These are phyloP conservation scores for Plasmodium reichenowi DNA, from an alignment of 169 alveolate genomes.

Conservation along the genomic window DNA sequence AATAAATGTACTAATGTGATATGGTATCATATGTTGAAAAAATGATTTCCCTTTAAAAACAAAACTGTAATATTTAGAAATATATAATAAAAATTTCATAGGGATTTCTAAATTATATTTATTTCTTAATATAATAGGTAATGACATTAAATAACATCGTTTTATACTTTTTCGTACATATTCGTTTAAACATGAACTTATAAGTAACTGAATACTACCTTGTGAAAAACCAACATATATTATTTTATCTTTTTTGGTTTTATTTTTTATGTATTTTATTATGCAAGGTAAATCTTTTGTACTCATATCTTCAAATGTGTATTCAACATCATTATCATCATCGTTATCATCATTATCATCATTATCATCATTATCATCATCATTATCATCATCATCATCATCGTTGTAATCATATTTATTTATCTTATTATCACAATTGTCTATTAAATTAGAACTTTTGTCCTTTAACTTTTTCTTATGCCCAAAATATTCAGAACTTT, in stretches of 20 bases:
- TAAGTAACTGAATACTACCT: slow-evolving; percentile 38
- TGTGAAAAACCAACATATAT: slow-evolving; percentile 56
- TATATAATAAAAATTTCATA: background rate
- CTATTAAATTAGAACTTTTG: background rate
- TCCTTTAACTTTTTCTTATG: background rate
- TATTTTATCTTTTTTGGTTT: slow-evolving; percentile 60
- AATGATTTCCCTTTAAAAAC: background rate
- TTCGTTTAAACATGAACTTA: slow-evolving; percentile 20
- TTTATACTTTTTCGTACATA: slow-evolving; percentile 36
- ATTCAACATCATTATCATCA: background rate
- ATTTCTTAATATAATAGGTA: slow-evolving; percentile 23
- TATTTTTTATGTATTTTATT: slow-evolving; percentile 29
- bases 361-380: background rate
- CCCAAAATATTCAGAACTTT: background rate
- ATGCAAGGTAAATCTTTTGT: slow-evolving; percentile 40
- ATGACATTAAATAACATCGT: slow-evolving; percentile 24
- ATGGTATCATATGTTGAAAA: slow-evolving; percentile 4
- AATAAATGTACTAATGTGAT: background rate
- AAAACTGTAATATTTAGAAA: background rate
- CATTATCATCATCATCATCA: background rate
- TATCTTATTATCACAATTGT: background rate
- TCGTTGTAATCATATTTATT: background rate
- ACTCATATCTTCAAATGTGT: slow-evolving; percentile 72
- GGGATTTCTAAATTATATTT: slow-evolving; percentile 4
- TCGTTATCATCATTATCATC: background rate